Evolutionary conservation across 768 basidiomycete species (phyloP).

Genomic region (Collybia mongolica): DNA sequence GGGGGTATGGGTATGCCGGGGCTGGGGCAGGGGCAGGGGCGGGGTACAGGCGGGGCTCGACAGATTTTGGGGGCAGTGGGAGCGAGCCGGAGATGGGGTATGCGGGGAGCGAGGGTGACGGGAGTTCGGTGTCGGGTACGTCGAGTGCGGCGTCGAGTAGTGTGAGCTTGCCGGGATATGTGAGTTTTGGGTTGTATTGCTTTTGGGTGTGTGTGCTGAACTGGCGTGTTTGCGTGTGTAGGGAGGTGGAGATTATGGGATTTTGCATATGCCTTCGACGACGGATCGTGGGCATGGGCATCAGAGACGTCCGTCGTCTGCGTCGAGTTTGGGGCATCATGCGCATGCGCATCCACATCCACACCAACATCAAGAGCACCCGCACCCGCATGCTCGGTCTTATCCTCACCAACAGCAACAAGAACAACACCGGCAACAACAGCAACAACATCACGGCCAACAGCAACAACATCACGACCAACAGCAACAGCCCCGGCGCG

Average conservation of each 20-base stretch:
- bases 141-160: neutral
- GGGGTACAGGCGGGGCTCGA: no score
- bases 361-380: neutral
- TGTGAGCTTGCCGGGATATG: neutral
- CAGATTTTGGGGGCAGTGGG: no score
- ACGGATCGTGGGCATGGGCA: neutral
- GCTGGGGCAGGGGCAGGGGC: no score
- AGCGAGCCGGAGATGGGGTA: no score
- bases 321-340: no score
- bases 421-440: neutral
- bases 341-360: slow-evolving; percentile 1
- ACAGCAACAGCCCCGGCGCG: no score
- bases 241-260: neutral
- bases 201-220: no score
- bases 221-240: neutral
- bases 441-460: neutral
- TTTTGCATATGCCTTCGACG: neutral
- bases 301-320: no score
- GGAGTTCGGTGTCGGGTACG: neutral
- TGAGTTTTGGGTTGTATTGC: neutral
- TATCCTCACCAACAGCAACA: neutral
- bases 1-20: no score
- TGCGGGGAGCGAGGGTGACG: no score
- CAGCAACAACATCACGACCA: neutral
- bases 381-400: no score